A percentile compares a stretch with the other conserved stretches of the same genome.
Evolutionary conservation across 2,329 filamentous ascomycete genomes (phyloP).

Genomic region (Aureobasidium sp.): DNA sequence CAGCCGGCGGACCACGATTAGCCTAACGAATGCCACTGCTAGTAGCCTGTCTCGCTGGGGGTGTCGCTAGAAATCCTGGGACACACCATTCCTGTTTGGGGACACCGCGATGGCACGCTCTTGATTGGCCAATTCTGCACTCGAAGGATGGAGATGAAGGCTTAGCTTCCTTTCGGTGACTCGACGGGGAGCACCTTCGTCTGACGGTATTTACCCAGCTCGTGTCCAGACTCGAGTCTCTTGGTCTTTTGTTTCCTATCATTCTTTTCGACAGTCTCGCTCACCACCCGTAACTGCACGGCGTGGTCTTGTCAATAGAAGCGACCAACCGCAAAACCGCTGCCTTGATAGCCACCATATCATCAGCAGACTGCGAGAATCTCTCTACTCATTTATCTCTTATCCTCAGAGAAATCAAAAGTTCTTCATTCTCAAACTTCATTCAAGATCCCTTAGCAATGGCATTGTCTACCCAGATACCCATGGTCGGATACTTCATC

Average conservation of each 20-base stretch:
- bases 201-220: slow-evolving; percentile 12
- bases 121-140: background rate
- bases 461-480: slow-evolving; percentile 13
- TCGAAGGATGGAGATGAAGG: slow-evolving; percentile 2
- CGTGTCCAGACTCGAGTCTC: slow-evolving; percentile 1
- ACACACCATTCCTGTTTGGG: background rate
- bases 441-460: background rate
- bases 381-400: background rate
- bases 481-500: slow-evolving; percentile 26
- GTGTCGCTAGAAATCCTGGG: background rate
- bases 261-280: slow-evolving; percentile 9
- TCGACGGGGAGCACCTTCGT: background rate
- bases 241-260: slow-evolving; percentile 8
- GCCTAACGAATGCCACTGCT: background rate
- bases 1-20: background rate
- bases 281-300: slow-evolving; percentile 4
- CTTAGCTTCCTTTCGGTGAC: slow-evolving; percentile 6
- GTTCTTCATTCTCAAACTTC: background rate
- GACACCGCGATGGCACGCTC: background rate
- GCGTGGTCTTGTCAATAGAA: slow-evolving; percentile 12
- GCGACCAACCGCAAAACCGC: slow-evolving; percentile 4
- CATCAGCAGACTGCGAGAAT: slow-evolving; percentile 1
- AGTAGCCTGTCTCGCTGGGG: background rate
- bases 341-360: slow-evolving; percentile 7
- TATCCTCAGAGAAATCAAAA: slow-evolving; percentile 2